A percentile compares a stretch with the other conserved stretches of the same genome.
Evolutionary conservation across 1,284 basidiomycete species (phyloP).

Genomic region (Fomitopsis schrenkii): DNA sequence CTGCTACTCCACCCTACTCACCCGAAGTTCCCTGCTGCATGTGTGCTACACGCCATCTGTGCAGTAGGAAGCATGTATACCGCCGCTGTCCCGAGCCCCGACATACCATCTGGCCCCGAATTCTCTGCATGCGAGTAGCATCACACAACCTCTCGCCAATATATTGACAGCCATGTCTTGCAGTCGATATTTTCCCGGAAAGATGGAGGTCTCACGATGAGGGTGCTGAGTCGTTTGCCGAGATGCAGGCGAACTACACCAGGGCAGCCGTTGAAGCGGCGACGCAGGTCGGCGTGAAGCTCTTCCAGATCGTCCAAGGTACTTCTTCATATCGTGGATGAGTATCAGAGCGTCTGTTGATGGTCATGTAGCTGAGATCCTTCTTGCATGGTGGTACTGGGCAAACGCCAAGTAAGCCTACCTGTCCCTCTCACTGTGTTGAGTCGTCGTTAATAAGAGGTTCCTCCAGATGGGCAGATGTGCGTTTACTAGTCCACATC

Average conservation of each 20-base stretch:
- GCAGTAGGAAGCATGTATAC: conserved; percentile 69
- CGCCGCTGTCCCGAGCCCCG: conserved; percentile 50
- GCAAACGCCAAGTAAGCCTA: conserved; percentile 55
- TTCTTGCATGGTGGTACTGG: conserved; percentile 71
- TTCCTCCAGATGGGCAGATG: conserved; percentile 63
- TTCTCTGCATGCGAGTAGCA: conserved; percentile 16
- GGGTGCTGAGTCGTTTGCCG: conserved; percentile 58
- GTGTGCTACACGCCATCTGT: conserved; percentile 73
- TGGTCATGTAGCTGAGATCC: conserved; percentile 44
- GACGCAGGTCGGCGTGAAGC: conserved; percentile 46
- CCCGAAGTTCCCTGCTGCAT: conserved; percentile 61
- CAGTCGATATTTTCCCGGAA: conserved; percentile 53
- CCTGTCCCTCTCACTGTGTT: not conserved
- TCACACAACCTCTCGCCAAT: not conserved
- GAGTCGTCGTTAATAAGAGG: too few relatives aligned
- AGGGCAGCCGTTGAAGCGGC: conserved; percentile 46
- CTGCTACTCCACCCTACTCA: conserved; percentile 64
- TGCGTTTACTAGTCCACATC: conserved; percentile 24
- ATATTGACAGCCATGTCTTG: not conserved
- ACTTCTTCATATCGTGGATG: conserved; percentile 4
- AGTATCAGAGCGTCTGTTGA: not conserved
- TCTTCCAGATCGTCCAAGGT: conserved; percentile 67
- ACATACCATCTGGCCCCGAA: conserved; percentile 34
- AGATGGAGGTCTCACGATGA: conserved; percentile 37
- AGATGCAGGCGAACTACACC: conserved; percentile 59